A percentile compares a stretch with the other conserved stretches of the same genome.
These are phyloP conservation scores for Podaxis sp. DNA, from an alignment of 768 basidiomycete genomes.

Conservation along the genomic window DNA sequence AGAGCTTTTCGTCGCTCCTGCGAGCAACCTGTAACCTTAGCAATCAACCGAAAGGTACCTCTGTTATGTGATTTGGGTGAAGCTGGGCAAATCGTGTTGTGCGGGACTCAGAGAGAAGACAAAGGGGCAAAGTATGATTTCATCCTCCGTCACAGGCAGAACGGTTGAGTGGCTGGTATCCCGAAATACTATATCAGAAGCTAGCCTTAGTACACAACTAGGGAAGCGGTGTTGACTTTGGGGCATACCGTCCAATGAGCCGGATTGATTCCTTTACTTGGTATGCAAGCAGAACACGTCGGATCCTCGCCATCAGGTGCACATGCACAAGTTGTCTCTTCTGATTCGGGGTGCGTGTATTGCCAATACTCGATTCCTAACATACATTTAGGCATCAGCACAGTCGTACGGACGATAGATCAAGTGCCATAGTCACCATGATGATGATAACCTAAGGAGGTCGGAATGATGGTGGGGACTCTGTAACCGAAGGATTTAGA, in stretches of 20 bases:
- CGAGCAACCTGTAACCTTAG: too few relatives aligned
- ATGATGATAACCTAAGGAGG: constrained; percentile 44
- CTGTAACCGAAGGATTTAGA: constrained; percentile 19
- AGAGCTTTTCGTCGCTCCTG: too few relatives aligned
- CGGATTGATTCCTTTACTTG: constrained; percentile 37
- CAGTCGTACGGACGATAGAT: not conserved
- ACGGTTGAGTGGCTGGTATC: constrained; percentile 30
- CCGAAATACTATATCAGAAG: constrained; percentile 30
- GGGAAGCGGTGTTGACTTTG: not conserved
- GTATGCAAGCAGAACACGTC: constrained; percentile 42
- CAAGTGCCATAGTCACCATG: constrained; percentile 31
- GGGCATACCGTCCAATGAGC: constrained; percentile 42
- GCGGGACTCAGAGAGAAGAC: not conserved
- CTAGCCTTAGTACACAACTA: not conserved
- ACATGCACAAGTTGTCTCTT: constrained; percentile 38
- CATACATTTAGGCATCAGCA: not conserved
- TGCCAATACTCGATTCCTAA: constrained; percentile 52
- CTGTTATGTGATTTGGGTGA: too few relatives aligned
- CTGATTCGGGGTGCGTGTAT: constrained; percentile 34
- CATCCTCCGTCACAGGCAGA: not conserved
- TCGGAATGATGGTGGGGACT: constrained; percentile 49
- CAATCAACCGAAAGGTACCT: too few relatives aligned
- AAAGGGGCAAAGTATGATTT: not conserved
- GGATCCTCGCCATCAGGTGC: constrained; percentile 44
- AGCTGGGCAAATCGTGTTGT: too few relatives aligned